These are phyloP conservation scores for Hypsizygus marmoreus DNA, from an alignment of 768 basidiomycete genomes.

Conservation along the genomic window DNA sequence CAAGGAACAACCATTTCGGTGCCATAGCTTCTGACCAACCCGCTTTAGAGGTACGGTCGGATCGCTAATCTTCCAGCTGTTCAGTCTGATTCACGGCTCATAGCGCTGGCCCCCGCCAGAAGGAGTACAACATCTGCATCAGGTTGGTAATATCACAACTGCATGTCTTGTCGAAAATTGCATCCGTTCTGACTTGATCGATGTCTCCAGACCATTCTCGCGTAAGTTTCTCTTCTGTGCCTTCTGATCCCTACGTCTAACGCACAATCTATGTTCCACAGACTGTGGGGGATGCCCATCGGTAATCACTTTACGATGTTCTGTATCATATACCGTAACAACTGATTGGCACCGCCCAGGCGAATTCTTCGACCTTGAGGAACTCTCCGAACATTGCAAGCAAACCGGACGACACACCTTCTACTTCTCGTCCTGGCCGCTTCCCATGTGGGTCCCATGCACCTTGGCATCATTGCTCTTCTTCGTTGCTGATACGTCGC, in stretches of 20 bases:
- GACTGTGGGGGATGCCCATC: slow-evolving; percentile 74
- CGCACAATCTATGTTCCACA: slow-evolving; percentile 19
- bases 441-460: slow-evolving; percentile 53
- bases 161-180: not conserved
- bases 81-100: slow-evolving; percentile 3
- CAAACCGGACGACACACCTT: slow-evolving; percentile 63
- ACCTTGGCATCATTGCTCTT: not conserved
- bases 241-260: not conserved
- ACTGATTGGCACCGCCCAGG: too few species aligned
- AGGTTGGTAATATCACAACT: too few species aligned
- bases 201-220: slow-evolving; percentile 51
- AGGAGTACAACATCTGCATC: slow-evolving; percentile 48
- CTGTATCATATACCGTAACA: not conserved
- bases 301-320: slow-evolving; percentile 40
- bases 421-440: slow-evolving; percentile 73
- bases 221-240: slow-evolving; percentile 37
- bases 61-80: not conserved
- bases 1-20: slow-evolving; percentile 77
- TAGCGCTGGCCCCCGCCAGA: slow-evolving; percentile 55
- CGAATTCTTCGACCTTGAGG: slow-evolving; percentile 72
- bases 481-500: not conserved
- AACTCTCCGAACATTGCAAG: slow-evolving; percentile 53
- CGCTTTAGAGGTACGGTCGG: slow-evolving; percentile 50
- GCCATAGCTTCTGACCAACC: slow-evolving; percentile 70
- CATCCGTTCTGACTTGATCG: slow-evolving; percentile 3